Evolutionary conservation across 345 rosid genomes (phyloP).

Genomic region (Euclidium syriacum): DNA sequence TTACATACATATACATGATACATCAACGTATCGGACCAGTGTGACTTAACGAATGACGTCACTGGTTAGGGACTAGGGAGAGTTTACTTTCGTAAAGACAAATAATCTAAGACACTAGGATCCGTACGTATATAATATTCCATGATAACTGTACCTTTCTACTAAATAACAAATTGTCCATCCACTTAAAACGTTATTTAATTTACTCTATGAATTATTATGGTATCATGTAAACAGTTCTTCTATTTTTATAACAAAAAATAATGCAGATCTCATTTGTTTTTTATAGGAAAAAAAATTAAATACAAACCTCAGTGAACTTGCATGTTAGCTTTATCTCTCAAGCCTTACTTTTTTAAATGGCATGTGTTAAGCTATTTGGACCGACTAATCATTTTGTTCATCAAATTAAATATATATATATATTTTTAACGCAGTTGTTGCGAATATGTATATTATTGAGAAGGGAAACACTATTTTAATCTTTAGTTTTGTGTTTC

Average conservation of each 20-base stretch:
- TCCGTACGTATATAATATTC: constrained; percentile 16
- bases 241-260: too few relatives aligned
- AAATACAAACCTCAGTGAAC: background rate
- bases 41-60: constrained; percentile 2
- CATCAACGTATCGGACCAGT: constrained; percentile 6
- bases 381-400: background rate
- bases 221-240: background rate
- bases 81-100: background rate
- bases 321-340: constrained; percentile 4
- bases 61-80: background rate
- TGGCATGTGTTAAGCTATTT: background rate
- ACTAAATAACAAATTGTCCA: background rate
- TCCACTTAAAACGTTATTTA: background rate
- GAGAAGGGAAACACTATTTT: background rate
- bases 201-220: background rate
- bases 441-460: too few relatives aligned
- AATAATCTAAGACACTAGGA: background rate
- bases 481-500: background rate
- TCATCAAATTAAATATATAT: background rate
- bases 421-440: background rate
- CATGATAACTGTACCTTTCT: constrained; percentile 1
- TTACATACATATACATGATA: too few relatives aligned
- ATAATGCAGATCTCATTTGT: too few relatives aligned
- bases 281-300: too few relatives aligned
- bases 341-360: background rate